Evolutionary conservation across 768 basidiomycete genomes (phyloP), one percentile per base, ranked within the genome.

Genomic region (Tricholomella constricta): DNA sequence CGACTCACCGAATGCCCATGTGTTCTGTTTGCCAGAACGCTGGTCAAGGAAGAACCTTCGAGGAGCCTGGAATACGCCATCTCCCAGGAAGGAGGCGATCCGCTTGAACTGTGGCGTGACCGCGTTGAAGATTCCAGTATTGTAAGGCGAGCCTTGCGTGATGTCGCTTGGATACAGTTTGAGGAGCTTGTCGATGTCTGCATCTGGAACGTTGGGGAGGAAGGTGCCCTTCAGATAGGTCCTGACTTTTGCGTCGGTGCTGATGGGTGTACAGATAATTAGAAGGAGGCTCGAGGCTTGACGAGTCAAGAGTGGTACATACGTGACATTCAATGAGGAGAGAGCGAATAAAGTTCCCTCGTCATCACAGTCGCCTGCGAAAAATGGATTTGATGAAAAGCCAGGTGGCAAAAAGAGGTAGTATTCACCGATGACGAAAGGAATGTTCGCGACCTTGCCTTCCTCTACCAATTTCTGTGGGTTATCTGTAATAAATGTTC

Each of bases 341-440:
- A 78, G 55, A 2, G 78, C 70, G 54, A 81, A 81, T 0, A 75
- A 15, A 0, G 83, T 82, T 1, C 83, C 84, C 61, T 86, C 85
- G 48, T 85, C 85, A 47, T 85, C 80, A 57, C 72, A 74, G 52
- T 79, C 73, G 6, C 80, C 80, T 75, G 45, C 29, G 29, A 11
- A 29, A 29, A 36, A 31, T 22, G 14, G 55, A 44, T 50, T 3
- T 38, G 14, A 20, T 37, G 40, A 27, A 10, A 25, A 55, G 20
- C 12, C 45, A 57, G 17, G 7, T 46, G 31, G 29, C n/a, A n/a
- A n/a, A n/a, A n/a, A n/a, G n/a, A n/a, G n/a, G n/a, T n/a, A n/a
- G n/a, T n/a, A n/a, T n/a, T n/a, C n/a, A n/a, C 80, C 80, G 1
- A 67, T 78, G 23, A 84, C 63, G 54, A 78, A 77, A 0, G 79